Base-by-base conservation (phyloP, 176 grass and related monocot genomes). In the Eragrostis curvula region DNA sequence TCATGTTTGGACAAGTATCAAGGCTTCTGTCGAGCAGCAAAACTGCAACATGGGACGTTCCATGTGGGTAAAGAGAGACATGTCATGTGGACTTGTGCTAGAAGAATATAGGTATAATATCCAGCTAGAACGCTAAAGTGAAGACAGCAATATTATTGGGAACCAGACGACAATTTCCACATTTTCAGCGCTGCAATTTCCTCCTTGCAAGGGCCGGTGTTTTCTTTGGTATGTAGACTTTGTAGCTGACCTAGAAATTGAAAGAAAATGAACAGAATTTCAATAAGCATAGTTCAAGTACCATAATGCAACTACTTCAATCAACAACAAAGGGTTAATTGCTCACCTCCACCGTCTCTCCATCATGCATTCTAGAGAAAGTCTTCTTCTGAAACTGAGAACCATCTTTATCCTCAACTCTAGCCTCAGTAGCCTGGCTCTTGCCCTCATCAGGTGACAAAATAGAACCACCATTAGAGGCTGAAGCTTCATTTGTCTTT, bases 181-280 rank as follows among this genome's bases (percentile, higher is more conserved):
- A 17, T 53, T 78, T 83, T 95, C 82, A 95, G 61, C 81, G 86
- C 75, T 93, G 95, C 61, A 96, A 73, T 57, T 96, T 90, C 86
- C 87, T 96, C 71, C 91, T 89, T 82, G 87, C 85, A 84, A 94
- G 86, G 9, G 87, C 87, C 5, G 91, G 80, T 17, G 29, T 73
- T 74, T 77, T 96, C 72, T 93, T 92, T 73, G 96, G 96, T 85
- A 99, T 99, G 85, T 96, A 94, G 76, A 99, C 96, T 51, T 99
- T 94, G 83, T 99, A 99, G 79, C 89, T 96, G 64, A 99, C 96
- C 96, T 94, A 68, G 28, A 70, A 87, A 86, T 81, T 40, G 71
- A 36, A 86, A 78, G 73, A 89, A 23, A 57, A 50, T 23, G 8
- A 89, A 73, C 3, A 87, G 47, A 73, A 30, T 24, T 60, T 58